These are phyloP conservation scores for Basidiobolus heterosporus DNA, from an alignment of 371 early-diverging fungal species.

Conservation along the genomic window DNA sequence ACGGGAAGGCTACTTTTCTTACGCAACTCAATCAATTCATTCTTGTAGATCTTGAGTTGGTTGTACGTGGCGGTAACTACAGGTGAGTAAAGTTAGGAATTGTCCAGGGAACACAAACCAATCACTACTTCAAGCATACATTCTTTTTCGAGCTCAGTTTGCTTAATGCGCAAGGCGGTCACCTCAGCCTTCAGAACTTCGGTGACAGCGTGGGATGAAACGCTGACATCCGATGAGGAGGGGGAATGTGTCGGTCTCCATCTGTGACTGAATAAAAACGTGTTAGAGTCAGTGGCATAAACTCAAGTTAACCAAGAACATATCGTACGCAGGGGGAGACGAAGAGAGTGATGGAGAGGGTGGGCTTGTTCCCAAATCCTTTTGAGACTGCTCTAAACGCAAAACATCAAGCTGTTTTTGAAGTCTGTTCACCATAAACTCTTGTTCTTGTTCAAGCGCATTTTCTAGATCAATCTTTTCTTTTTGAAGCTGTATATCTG, in stretches of 20 bases:
- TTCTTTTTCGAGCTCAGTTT: constrained; percentile 57
- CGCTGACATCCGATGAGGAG: constrained; percentile 18
- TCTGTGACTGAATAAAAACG: constrained; percentile 19
- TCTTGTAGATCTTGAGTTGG: constrained; percentile 48
- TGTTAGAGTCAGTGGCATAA: background rate
- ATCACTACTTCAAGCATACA: constrained; percentile 16
- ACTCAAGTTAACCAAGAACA: constrained; percentile 9
- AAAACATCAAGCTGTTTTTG: constrained; percentile 40
- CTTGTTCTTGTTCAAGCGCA: constrained; percentile 69
- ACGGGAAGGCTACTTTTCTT: constrained; percentile 34
- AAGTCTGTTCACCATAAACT: constrained; percentile 56
- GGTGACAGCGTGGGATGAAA: constrained; percentile 25
- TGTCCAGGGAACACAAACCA: background rate
- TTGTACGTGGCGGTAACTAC: constrained; percentile 39
- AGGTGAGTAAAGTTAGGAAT: background rate
- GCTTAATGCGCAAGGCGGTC: constrained; percentile 30
- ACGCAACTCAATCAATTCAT: constrained; percentile 49
- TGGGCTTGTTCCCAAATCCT: constrained; percentile 11
- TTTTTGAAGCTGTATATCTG: constrained; percentile 32
- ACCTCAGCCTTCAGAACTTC: constrained; percentile 57
- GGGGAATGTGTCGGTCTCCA: constrained; percentile 32
- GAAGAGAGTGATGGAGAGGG: constrained; percentile 19
- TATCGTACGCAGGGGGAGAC: constrained; percentile 14
- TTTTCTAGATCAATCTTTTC: constrained; percentile 71
- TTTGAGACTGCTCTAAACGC: constrained; percentile 21